Conservation (phyloP, 768 basidiomycete species). For the Amyloporia xantha region DNA sequence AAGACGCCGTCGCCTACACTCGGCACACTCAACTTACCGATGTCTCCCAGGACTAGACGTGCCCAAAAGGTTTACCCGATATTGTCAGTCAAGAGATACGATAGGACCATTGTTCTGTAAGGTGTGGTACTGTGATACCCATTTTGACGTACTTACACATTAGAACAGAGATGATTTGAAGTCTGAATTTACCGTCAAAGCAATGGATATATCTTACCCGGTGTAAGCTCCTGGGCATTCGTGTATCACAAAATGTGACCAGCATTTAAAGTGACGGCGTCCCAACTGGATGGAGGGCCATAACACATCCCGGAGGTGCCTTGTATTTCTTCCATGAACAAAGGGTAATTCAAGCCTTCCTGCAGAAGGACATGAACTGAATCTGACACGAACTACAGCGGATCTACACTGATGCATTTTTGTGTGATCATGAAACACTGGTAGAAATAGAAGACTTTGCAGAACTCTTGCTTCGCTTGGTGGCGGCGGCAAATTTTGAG, state of each 20-base stretch:
- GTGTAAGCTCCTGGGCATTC: not conserved
- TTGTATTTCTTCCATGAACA: not conserved
- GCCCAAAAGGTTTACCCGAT: not conserved
- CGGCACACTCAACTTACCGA: not conserved
- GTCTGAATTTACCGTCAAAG: not conserved
- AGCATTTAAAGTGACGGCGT: not conserved
- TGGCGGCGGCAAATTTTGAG: not conserved
- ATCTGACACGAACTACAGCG: not conserved
- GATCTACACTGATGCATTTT: not conserved
- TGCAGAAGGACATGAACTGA: not conserved
- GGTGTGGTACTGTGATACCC: not conserved
- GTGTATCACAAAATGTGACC: not conserved
- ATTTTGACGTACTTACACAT: not conserved
- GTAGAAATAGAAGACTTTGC: not conserved
- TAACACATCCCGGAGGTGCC: not conserved
- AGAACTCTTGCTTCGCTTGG: not conserved
- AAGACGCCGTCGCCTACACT: not conserved
- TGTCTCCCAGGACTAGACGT: not conserved
- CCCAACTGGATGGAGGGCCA: not conserved
- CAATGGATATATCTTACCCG: not conserved
- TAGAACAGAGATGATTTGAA: not conserved
- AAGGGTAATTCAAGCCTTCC: too few species aligned
- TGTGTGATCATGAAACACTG: not conserved
- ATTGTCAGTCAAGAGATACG: not conserved
- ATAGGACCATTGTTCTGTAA: too few species aligned